Evolutionary conservation across 2,329 filamentous ascomycete species (phyloP), one percentile per base, ranked within the genome.

Genomic region (Parastagonospora avenae): DNA sequence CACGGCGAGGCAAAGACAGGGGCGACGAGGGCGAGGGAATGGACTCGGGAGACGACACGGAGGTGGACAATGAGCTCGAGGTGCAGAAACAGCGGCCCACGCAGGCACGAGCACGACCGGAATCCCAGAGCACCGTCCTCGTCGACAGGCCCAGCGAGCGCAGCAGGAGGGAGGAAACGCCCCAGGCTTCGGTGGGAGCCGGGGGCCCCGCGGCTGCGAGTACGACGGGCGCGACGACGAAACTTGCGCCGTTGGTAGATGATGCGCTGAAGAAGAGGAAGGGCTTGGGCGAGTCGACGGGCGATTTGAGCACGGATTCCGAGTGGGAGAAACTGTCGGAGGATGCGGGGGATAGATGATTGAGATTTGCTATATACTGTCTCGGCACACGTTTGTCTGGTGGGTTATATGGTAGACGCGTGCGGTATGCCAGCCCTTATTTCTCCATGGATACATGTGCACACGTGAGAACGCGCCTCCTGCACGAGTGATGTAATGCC

Each of bases 291-390:
- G 80, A 79, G 48, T 80, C 80, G 46, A 80, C 68, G 8, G 81
- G 80, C 9, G 82, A 84, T 57, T 67, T 80, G 55, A 93, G 91
- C 75, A 97, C 92, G 4, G 93, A 97, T 77, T 93, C 93, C 68
- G 93, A 97, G 76, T 97, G 93, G 93, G 93, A 97, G 79, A 95
- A 94, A 80, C 89, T 97, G 16, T 89, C 89, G 73, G 78, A 76
- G 52, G 73, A 68, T 41, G 70, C 69, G n/a, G 69, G 58, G 24
- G 70, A 71, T 16, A 71, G 63, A 65, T 74, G 60, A 69, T 39
- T 24, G 16, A 11, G 24, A 29, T 16, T 16, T n/a, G 29, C 15
- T 40, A 10, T 53, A 52, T 24, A 54, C 40, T 45, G 16, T 46
- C 41, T 46, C 50, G 30, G 39, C n/a, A n/a, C 30, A 33, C 49